Base-by-base conservation (phyloP, 768 basidiomycete species). In the Leccinum rimulosum region DNA sequence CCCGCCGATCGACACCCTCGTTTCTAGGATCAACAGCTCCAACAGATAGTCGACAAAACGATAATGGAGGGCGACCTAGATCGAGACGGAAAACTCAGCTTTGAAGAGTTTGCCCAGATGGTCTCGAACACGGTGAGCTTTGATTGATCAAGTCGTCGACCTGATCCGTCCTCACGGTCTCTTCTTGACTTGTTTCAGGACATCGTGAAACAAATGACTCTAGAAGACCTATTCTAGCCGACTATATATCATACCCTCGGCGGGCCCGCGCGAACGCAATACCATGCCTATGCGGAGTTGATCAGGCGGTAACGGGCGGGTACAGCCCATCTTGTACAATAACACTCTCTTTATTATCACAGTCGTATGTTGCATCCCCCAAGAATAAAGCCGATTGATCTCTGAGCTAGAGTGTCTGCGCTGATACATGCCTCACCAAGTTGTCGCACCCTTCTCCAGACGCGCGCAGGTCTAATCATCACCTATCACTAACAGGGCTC, bases 41-140 rank as follows among this genome's bases (percentile, higher is more conserved):
- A 99, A 74, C 97, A 98, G 73, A 99, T 99, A 60, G 97, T 99
- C 17, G 97, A 99, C 76, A 99, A 99, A 80, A 98, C 97, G 9
- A 99, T 99, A 73, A 95, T 99, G 94, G 97, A 99, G 76, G 97
- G 95, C 11, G 97, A 99, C 71, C 90, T 93, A 72, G 95, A 99
- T 70, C 95, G 92, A 2, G 97, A 99, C 71, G 97, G 97, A 28
- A 98, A 95, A 74, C 82, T 99, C 61, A 93, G 85, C 75, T 99
- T 99, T 66, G 95, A 97, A 57, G 97, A 98, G 76, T 99, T 99
- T 74, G 86, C 94, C 2, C 82, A 84, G 68, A 98, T 98, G 87
- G 97, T 99, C 28, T 92, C 95, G 30, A 96, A 94, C 73, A 98
- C 97, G 66, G 93, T 94, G 62, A 62, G 88, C 19, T 45, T 30